Evolutionary conservation across 2,329 filamentous ascomycete species (phyloP).

Genomic region (Eutypella sp.): DNA sequence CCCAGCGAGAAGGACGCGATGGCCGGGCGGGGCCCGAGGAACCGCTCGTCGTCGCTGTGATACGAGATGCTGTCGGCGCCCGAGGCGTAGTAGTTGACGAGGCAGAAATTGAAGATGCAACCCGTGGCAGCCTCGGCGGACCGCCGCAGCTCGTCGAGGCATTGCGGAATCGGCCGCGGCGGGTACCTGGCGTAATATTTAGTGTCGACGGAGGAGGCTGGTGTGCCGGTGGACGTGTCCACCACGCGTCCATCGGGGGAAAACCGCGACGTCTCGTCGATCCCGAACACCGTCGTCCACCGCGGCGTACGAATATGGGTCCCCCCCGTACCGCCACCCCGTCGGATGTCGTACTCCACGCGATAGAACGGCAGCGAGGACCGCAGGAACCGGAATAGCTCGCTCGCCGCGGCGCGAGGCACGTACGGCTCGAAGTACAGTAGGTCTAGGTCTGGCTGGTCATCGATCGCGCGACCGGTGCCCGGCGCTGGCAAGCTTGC

Average conservation of each 20-base stretch:
- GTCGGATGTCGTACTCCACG: conserved; percentile 67
- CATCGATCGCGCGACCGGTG: conserved; percentile 52
- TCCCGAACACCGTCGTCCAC: conserved; percentile 55
- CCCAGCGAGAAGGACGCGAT: conserved; percentile 75
- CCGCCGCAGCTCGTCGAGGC: conserved; percentile 58
- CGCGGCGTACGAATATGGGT: conserved; percentile 57
- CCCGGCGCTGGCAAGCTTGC: conserved; percentile 41
- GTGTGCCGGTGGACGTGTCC: conserved; percentile 36
- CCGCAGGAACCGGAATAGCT: conserved; percentile 67
- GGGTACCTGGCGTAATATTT: conserved; percentile 50
- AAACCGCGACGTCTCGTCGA: conserved; percentile 61
- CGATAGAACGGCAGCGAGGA: conserved; percentile 70
- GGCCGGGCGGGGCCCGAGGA: conserved; percentile 62
- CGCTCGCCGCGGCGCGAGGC: conserved; percentile 46
- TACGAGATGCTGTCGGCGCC: conserved; percentile 74
- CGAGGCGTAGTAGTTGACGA: conserved; percentile 80
- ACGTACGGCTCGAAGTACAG: conserved; percentile 74
- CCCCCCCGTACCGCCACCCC: conserved; percentile 55
- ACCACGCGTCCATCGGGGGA: conserved; percentile 32
- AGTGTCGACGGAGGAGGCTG: no score
- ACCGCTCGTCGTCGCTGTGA: conserved; percentile 76
- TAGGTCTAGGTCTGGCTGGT: conserved; percentile 67
- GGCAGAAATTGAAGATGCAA: conserved; percentile 70
- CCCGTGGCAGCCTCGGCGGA: conserved; percentile 62
- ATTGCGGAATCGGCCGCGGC: conserved; percentile 67